Percentiles rank a stretch among this genome's conserved stretches.
Conservation (phyloP, 139 green algal species). For the Closterium sp. region DNA sequence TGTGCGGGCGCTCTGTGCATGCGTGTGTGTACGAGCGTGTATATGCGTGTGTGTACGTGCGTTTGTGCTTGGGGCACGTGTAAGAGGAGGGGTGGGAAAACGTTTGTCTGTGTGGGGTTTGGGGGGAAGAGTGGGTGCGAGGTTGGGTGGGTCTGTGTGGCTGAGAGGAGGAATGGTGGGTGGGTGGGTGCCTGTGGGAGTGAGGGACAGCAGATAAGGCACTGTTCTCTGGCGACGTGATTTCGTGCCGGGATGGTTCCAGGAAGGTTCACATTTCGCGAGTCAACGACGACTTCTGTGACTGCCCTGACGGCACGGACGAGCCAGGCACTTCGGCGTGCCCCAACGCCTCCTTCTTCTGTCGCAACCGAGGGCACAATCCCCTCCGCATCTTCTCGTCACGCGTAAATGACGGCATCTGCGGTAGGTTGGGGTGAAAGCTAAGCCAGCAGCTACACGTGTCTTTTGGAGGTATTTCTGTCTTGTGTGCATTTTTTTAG, state of each 20-base stretch:
- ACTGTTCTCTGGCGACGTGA: neutral
- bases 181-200: neutral
- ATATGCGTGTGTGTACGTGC: neutral
- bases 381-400: neutral
- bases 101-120: neutral
- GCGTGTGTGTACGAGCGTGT: neutral
- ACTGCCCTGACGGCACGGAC: constrained; percentile 84
- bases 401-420: neutral
- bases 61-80: neutral
- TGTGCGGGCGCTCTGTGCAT: neutral
- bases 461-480: too few species aligned
- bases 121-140: neutral
- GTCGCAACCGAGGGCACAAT: neutral
- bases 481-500: too few species aligned
- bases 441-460: neutral
- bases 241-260: constrained; percentile 33
- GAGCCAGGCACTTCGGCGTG: neutral
- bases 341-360: neutral
- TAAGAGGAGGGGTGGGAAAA: neutral
- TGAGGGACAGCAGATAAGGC: neutral
- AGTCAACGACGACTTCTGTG: constrained; percentile 94
- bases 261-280: constrained; percentile 55
- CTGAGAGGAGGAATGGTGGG: neutral
- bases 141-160: neutral
- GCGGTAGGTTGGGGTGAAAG: neutral